Evolutionary conservation across 2,329 filamentous ascomycete genomes (phyloP), one percentile per base, ranked within the genome.

Genomic region (Xylariales sp.): DNA sequence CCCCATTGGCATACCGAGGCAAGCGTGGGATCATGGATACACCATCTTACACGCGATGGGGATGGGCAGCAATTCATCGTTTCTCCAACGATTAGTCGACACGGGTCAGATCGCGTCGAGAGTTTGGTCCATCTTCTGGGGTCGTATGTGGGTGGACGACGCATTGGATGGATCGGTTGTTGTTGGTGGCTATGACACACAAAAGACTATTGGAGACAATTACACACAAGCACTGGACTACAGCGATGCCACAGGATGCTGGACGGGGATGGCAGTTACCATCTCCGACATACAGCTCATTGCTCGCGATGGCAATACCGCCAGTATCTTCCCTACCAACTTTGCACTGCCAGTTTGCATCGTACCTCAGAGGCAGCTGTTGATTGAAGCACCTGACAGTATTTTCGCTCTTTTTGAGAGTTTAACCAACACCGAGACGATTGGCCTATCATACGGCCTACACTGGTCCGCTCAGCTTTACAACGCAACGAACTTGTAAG

Each of bases 41-140:
- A 29, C 28, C 7, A 29, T 29, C n/a, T 7, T 29, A 4, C 28
- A 29, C n/a, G 28, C 28, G 7, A 29, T 4, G 4, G 28, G 28
- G 4, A 29, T 29, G 28, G 28, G 28, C 14, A 8, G 28, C 14
- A 29, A 29, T 16, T 29, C 28, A 4, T 14, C 28, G 3, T 11
- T 29, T 2, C 28, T 29, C n/a, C 14, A 29, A 13, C n/a, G n/a
- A 7, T 2, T 29, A 7, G 3, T 14, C 2, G 8, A 29, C 8
- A 29, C 28, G 3, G 28, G 28, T 3, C 28, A 29, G 4, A 14
- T 29, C 28, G 17, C n/a, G 14, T 2, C 28, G 7, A 29, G 28
- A 29, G 8, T 29, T 14, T 58, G 58, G 58, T 63, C 60, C 1
- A 53, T 62, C 13, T 63, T 57, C 43, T 63, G 57, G 60, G 59